Percentiles rank a stretch among this genome's conserved stretches.
These are phyloP conservation scores for Erodium texanum DNA, from an alignment of 441 rosid genomes.

Conservation along the genomic window DNA sequence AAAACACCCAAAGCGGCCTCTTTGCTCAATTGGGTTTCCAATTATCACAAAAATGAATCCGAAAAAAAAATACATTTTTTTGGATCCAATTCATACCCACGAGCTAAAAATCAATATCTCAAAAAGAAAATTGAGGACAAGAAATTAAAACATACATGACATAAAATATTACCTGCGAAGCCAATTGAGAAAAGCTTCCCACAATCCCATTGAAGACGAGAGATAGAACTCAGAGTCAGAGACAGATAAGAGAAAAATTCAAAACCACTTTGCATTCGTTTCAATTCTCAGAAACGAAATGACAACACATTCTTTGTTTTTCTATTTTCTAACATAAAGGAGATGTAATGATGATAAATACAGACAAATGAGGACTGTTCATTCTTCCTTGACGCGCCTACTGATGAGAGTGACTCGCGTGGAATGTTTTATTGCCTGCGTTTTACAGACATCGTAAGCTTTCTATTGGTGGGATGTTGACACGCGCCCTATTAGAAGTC, in stretches of 20 bases:
- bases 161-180: conserved; percentile 17
- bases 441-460: too few relatives aligned
- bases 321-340: neutral
- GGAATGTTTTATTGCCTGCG: neutral
- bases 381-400: conserved; percentile 1
- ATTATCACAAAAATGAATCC: neutral
- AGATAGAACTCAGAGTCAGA: neutral
- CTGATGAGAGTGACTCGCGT: neutral
- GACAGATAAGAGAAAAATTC: neutral
- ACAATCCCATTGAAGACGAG: conserved; percentile 15
- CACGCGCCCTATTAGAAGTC: too few relatives aligned
- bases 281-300: neutral
- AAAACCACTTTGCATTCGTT: neutral
- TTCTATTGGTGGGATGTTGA: too few relatives aligned
- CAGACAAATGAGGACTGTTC: neutral
- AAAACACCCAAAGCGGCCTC: neutral
- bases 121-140: neutral
- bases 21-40: conserved; percentile 5
- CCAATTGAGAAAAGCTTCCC: conserved; percentile 25
- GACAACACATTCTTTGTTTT: neutral
- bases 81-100: conserved; percentile 9
- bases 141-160: neutral
- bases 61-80: neutral
- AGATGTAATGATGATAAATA: neutral
- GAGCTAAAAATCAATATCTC: conserved; percentile 1